A percentile compares a stretch with the other conserved stretches of the same genome.
phyloP scores from a whole-genome alignment of 495 filamentous ascomycete species.

The Cairneyella variabilis region DNA sequence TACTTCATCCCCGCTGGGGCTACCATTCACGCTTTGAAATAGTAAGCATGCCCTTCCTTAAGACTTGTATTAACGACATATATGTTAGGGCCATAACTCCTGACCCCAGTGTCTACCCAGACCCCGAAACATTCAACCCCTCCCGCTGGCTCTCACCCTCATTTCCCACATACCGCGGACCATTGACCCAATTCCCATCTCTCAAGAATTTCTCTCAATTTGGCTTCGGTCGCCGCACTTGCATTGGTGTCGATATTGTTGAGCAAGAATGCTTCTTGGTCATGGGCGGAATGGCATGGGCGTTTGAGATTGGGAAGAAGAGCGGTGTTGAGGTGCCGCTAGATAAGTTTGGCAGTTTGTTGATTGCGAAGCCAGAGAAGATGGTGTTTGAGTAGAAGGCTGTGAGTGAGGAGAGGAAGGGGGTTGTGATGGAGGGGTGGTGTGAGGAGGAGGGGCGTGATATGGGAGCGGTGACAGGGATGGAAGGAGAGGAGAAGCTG shows the following conservation, averaged over 20 bases:
- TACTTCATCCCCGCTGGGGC: constrained; percentile 51
- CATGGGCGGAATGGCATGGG: constrained; percentile 17
- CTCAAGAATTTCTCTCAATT: constrained; percentile 15
- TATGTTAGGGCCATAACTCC: constrained; percentile 54
- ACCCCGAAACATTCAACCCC: constrained; percentile 57
- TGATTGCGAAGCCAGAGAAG: constrained; percentile 48
- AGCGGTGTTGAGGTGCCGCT: constrained; percentile 37
- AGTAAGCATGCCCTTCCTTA: constrained; percentile 28
- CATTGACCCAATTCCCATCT: constrained; percentile 45
- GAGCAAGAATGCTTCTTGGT: constrained; percentile 13
- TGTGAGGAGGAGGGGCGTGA: too few relatives aligned
- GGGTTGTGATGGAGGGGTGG: constrained; percentile 30
- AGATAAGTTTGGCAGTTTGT: constrained; percentile 46
- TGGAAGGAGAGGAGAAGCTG: too few relatives aligned
- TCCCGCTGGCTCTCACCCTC: constrained; percentile 38
- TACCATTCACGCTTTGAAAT: constrained; percentile 55
- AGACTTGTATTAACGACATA: not conserved
- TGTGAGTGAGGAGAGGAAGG: constrained; percentile 30
- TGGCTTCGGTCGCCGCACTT: constrained; percentile 21
- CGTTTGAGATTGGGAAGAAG: constrained; percentile 31
- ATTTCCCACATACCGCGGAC: constrained; percentile 32
- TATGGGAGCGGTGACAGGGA: too few relatives aligned
- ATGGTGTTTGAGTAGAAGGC: constrained; percentile 44
- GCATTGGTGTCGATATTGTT: constrained; percentile 17
- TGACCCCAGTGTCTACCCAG: constrained; percentile 53